Evolutionary conservation across 1,284 basidiomycete genomes (phyloP), one percentile per base, ranked within the genome.

Genomic region (Puccinia polysora): DNA sequence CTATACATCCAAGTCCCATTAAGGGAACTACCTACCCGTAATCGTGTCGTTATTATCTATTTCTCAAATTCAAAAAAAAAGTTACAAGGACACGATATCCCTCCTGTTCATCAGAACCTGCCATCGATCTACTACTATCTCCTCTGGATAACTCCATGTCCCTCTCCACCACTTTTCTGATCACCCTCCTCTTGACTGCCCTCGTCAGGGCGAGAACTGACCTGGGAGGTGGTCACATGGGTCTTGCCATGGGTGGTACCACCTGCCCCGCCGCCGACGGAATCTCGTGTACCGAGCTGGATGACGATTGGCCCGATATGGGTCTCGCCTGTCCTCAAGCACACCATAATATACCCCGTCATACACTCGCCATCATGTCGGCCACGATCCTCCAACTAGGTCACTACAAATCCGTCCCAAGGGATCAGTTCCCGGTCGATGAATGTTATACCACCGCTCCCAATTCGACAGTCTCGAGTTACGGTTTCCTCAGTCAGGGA

Each of bases 321-420:
- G 65, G 65, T 8, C 40, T 69, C 4, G 45, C 38, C 30, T 69
- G 65, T 69, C 65, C 65, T 30, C 40, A 30, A n/a, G 55, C 53
- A 43, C 36, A 59, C 43, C 65, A 59, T 38, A 55, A 69, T 45
- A 69, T 69, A 20, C 65, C 65, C 30, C 65, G 65, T 23, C 65
- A 69, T 23, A 69, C 65, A 8, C 40, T 69, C 23, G 65, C 65
- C 14, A 69, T 69, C 38, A 69, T 69, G 65, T 69, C 65, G n/a
- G 65, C 65, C 25, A 69, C 55, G 20, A 47, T 69, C 50, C 56
- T 69, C 25, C 65, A 69, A 47, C 55, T 69, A n/a, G 65, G 65
- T 20, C 52, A 59, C 36, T 69, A 69, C 34, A 69, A 69, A 69
- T 34, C 40, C 15, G 43, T 69, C 12, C 36, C 38, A 30, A 23